Base-by-base conservation (phyloP, 2,329 filamentous ascomycete genomes). In the Neocatenulostroma microsporum region DNA sequence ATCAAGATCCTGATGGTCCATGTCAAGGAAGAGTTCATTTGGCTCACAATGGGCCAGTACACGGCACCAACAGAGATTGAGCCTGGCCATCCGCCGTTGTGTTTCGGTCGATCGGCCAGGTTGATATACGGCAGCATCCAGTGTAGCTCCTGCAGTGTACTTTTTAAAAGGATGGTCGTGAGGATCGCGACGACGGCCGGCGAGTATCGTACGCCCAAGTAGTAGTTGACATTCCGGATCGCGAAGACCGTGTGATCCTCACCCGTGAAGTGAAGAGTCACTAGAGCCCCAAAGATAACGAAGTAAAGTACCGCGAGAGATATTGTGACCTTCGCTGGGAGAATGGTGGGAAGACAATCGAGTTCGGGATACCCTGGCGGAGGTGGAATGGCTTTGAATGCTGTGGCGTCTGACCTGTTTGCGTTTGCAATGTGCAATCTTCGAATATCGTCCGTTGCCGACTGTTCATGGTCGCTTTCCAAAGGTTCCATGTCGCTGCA, bases 61-160 rank as follows among this genome's bases (percentile, higher is more conserved):
- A 28, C 10, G 7, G 26, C 26, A 10, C 26, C 26, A 13, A 28
- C 9, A 7, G 26, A 28, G 26, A n/a, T 7, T 28, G 26, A 10
- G 8, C 26, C 26, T 11, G 9, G 26, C 7, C 9, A 11, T 7
- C n/a, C 7, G 7, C 6, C 26, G 8, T 14, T 11, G 6, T 14
- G 10, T 28, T 14, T 28, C n/a, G 6, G 26, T 14, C 13, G 8
- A 14, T 28, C 26, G n/a, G 26, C 26, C 26, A 28, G n/a, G 26
- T 28, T 28, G 26, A 28, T 28, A 14, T 28, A 28, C 13, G 26
- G 26, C 26, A 28, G 26, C 26, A 28, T 28, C 26, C 26, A n/a
- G 26, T 14, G 26, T 7, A 28, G 13, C n/a, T 28, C 26, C n/a
- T 28, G 9, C 7, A 28, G 6, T 14, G 26, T 28, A 13, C 26